phyloP scores from a whole-genome alignment of 148 eudicot species.

The Fagopyrum homotropicum region DNA sequence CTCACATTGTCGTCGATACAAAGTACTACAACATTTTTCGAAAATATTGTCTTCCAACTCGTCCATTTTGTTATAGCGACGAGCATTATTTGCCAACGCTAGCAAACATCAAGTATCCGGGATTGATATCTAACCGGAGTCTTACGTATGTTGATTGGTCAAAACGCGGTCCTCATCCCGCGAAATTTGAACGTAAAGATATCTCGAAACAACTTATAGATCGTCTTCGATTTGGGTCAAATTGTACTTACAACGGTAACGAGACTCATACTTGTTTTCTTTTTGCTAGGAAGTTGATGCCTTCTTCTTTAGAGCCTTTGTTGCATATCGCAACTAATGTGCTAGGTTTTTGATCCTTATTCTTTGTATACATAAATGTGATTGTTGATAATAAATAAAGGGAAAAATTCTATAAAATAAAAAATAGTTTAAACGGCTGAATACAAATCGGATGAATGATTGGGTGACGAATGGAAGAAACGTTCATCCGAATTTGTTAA shows the following conservation, averaged over 20 bases:
- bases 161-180: conserved; percentile 49
- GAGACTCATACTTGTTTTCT: conserved; percentile 37
- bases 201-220: conserved; percentile 42
- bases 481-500: no score
- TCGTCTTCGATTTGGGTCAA: conserved; percentile 25
- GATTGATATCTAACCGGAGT: conserved; percentile 26
- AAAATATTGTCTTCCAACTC: conserved; percentile 24
- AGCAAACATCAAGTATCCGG: conserved; percentile 31
- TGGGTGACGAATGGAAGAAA: no score
- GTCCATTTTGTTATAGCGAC: conserved; percentile 44
- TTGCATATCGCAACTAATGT: conserved; percentile 35
- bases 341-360: conserved; percentile 24
- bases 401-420: no score
- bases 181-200: conserved; percentile 26
- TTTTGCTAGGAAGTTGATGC: conserved; percentile 64
- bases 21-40: conserved; percentile 43
- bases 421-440: no score
- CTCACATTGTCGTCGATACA: conserved; percentile 28
- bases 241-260: conserved; percentile 46
- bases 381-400: no score
- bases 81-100: conserved; percentile 71
- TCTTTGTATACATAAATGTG: no score
- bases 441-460: no score
- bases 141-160: conserved; percentile 68
- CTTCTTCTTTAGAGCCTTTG: conserved; percentile 36